Evolutionary conservation across 2,329 filamentous ascomycete genomes (phyloP), one percentile per base, ranked within the genome.

Genomic region (Fusarium devonianum): DNA sequence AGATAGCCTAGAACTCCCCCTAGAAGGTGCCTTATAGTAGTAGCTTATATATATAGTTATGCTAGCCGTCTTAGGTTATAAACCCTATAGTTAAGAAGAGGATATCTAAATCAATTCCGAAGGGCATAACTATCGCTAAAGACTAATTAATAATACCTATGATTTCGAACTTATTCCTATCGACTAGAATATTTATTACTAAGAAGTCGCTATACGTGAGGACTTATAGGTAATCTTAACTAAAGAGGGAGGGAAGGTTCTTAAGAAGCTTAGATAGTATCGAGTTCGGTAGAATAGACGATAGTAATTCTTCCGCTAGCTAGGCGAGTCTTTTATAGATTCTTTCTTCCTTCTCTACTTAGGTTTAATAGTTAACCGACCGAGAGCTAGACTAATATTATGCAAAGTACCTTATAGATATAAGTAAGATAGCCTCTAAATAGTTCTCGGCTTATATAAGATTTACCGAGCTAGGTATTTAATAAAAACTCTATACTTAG

Each of bases 141-240:
- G 67, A 66, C 67, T 62, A 69, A 52, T 69, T 64, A 30, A 69
- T 53, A 23, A 69, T 58, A 4, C 64, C 65, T n/a, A 56, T 67
- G 41, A 70, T 63, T 29, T 54, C 45, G 22, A 56, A 60, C 0
- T 18, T 59, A 17, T 56, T 43, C 34, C 64, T 49, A n/a, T 67
- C 58, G 13, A 69, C 43, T 16, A 69, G 55, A 49, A 70, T 67
- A 13, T 69, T 68, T 1, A 61, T 69, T 37, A 58, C 44, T 26
- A 62, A 69, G 25, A 70, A 60, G 45, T 69, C 67, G 14, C 46
- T 28, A 56, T 70, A 62, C 9, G 62, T 67, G 23, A 70, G 60
- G 14, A 65, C 64, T 49, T 67, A 60, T 29, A 60, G 66, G 44
- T 67, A 66, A 23, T 66, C 35, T 43, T 60, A 35, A 29, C 39